Conservation (phyloP, 208 protist species). For the Trypanosoma congolense region DNA sequence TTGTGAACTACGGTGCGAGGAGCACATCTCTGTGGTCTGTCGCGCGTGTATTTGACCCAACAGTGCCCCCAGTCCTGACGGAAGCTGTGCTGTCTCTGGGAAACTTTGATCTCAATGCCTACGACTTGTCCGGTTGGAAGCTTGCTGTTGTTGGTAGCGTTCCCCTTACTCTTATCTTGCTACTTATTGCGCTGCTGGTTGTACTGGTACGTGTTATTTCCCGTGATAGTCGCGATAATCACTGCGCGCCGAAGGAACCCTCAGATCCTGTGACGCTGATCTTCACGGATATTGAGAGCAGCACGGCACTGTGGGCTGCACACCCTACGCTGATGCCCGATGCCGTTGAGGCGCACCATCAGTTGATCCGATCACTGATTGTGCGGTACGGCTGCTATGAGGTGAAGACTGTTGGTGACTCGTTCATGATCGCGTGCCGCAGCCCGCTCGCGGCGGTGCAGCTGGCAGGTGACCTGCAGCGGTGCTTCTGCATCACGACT, state of each 20-base stretch:
- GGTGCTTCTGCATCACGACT: background rate
- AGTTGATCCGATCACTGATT: background rate
- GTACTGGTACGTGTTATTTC: background rate
- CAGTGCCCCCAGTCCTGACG: slow-evolving; percentile 2
- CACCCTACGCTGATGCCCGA: background rate
- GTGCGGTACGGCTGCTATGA: background rate
- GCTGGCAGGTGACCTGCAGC: background rate
- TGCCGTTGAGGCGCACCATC: background rate
- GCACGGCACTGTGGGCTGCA: slow-evolving; percentile 46
- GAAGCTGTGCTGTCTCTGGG: slow-evolving; percentile 28
- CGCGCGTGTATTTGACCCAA: slow-evolving; percentile 24
- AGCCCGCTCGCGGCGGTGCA: background rate
- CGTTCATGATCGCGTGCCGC: background rate
- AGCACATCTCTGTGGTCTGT: slow-evolving; percentile 28
- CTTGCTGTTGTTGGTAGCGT: slow-evolving; percentile 26
- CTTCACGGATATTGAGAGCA: slow-evolving; percentile 80
- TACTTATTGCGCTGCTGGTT: slow-evolving; percentile 3
- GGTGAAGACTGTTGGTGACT: background rate
- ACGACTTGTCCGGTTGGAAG: slow-evolving; percentile 1
- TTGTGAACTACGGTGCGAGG: slow-evolving; percentile 47
- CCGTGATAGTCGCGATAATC: slow-evolving; percentile 25
- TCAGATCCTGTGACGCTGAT: slow-evolving; percentile 45
- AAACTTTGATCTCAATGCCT: slow-evolving; percentile 10
- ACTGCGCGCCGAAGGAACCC: slow-evolving; percentile 35
- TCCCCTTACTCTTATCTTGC: slow-evolving; percentile 15